These are phyloP conservation scores for Stagonosporopsis rhizophila DNA, from an alignment of 2,329 filamentous ascomycete species.

Conservation along the genomic window DNA sequence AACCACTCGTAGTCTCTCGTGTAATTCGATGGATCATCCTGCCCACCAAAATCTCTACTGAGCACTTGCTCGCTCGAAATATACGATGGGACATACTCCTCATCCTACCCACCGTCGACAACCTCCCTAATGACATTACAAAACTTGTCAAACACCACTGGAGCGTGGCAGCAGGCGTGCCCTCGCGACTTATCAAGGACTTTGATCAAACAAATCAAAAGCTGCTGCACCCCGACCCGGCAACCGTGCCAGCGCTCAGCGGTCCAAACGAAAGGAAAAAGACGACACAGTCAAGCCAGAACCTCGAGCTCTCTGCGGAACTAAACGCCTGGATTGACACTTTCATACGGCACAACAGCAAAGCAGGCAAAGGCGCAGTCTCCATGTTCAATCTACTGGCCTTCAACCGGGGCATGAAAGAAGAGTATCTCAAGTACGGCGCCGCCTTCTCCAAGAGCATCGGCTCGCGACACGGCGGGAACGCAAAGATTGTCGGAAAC, in stretches of 20 bases:
- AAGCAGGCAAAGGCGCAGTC: slow-evolving; percentile 54
- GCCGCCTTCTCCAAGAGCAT: slow-evolving; percentile 59
- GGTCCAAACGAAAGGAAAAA: slow-evolving; percentile 23
- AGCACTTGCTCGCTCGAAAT: slow-evolving; percentile 51
- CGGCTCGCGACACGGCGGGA: slow-evolving; percentile 62
- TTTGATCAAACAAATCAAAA: slow-evolving; percentile 49
- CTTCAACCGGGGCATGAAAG: slow-evolving; percentile 61
- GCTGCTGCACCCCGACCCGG: slow-evolving; percentile 49
- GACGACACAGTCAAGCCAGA: slow-evolving; percentile 52
- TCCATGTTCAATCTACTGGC: slow-evolving; percentile 70
- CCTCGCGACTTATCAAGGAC: slow-evolving; percentile 49
- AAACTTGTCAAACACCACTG: slow-evolving; percentile 42
- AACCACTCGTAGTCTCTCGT: slow-evolving; percentile 53
- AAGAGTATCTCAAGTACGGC: slow-evolving; percentile 65
- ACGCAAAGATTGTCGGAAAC: slow-evolving; percentile 68
- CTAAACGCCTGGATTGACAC: slow-evolving; percentile 59
- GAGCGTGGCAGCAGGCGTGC: slow-evolving; percentile 53
- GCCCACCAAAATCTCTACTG: slow-evolving; percentile 53
- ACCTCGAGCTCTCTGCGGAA: slow-evolving; percentile 62
- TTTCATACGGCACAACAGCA: slow-evolving; percentile 29
- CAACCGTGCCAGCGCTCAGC: slow-evolving; percentile 48
- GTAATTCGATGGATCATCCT: slow-evolving; percentile 60
- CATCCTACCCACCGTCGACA: slow-evolving; percentile 45
- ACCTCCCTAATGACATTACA: slow-evolving; percentile 38
- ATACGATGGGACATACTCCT: slow-evolving; percentile 59